Percentiles rank a stretch among this genome's conserved stretches.
These are phyloP conservation scores for Diplodia corticola DNA, from an alignment of 2,329 filamentous ascomycete genomes.

Conservation along the genomic window DNA sequence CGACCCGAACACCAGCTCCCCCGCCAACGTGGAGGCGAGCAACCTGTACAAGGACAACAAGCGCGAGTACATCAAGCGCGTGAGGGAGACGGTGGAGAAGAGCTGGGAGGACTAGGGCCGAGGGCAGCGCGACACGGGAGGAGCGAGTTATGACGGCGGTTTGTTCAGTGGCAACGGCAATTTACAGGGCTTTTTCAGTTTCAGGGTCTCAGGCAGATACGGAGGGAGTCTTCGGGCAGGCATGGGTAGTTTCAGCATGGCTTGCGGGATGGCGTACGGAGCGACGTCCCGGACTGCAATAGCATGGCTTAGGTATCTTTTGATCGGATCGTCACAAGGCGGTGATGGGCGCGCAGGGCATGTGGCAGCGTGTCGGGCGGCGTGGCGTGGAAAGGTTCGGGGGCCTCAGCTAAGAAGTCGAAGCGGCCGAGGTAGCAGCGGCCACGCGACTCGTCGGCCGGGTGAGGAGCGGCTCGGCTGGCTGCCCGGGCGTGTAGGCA, in stretches of 20 bases:
- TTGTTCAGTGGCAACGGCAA: slow-evolving; percentile 2
- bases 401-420: background rate
- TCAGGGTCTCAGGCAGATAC: slow-evolving; percentile 14
- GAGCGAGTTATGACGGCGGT: background rate
- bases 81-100: slow-evolving; percentile 96
- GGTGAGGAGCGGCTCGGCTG: background rate
- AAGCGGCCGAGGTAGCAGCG: background rate
- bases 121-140: background rate
- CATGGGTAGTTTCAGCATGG: slow-evolving; percentile 18
- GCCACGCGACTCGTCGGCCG: slow-evolving; percentile 10
- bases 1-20: slow-evolving; percentile 97
- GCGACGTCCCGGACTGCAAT: slow-evolving; percentile 15
- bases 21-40: slow-evolving; percentile 95
- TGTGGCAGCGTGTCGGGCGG: slow-evolving; percentile 4
- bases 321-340: background rate
- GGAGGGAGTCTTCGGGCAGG: background rate
- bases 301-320: slow-evolving; percentile 4
- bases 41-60: slow-evolving; percentile 98
- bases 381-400: slow-evolving; percentile 5
- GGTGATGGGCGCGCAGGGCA: background rate
- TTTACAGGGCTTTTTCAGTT: slow-evolving; percentile 11
- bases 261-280: slow-evolving; percentile 20
- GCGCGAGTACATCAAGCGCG: slow-evolving; percentile 92
- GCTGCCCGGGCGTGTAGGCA: background rate
- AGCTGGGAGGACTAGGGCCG: slow-evolving; percentile 89